These are phyloP conservation scores for Paramecium biaurelia DNA, from an alignment of 73 alveolate species.

Conservation along the genomic window DNA sequence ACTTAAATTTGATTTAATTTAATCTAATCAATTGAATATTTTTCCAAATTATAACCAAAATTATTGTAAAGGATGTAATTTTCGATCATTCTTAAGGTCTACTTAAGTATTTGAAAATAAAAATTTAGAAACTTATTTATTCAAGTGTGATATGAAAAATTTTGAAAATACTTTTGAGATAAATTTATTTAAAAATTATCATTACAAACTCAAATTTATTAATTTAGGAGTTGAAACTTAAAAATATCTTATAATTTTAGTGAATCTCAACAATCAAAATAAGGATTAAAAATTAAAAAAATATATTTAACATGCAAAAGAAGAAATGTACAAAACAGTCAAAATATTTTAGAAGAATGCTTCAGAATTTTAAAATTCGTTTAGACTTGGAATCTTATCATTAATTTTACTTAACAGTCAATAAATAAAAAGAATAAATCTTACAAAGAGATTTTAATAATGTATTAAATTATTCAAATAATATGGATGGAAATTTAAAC, in stretches of 20 bases:
- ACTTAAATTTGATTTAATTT: neutral
- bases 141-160: neutral
- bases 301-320: neutral
- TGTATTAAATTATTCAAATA: neutral
- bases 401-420: neutral
- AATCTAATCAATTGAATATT: neutral
- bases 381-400: neutral
- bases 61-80: neutral
- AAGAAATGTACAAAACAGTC: neutral
- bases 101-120: neutral
- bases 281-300: neutral
- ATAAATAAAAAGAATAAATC: neutral
- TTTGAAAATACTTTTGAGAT: neutral
- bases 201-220: neutral
- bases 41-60: neutral
- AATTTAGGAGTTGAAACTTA: neutral
- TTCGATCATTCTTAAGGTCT: neutral
- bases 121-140: neutral
- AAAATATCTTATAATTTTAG: neutral
- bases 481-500: neutral
- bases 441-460: neutral
- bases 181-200: neutral
- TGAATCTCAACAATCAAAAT: neutral
- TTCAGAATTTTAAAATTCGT: neutral
- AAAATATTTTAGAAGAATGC: neutral